Conservation (phyloP, 2,329 filamentous ascomycete species). For the Curvularia eragrostidis region DNA sequence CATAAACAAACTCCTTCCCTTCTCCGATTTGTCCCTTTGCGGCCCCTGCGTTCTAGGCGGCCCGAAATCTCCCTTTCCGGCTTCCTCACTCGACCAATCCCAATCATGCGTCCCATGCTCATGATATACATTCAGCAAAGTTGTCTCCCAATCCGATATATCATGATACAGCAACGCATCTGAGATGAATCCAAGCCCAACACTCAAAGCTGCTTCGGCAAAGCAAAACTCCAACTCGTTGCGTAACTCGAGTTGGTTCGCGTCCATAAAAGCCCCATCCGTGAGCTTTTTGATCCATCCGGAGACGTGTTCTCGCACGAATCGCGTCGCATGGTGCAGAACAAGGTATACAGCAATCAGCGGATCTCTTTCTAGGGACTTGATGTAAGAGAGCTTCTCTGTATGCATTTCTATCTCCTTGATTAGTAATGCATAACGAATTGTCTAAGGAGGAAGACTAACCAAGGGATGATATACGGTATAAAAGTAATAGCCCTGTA, state of each 20-base stretch:
- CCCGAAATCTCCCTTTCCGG: slow-evolving; percentile 28
- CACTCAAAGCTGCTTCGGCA: slow-evolving; percentile 33
- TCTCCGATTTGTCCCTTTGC: slow-evolving; percentile 13
- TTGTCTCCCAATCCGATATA: slow-evolving; percentile 22
- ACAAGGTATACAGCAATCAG: slow-evolving; percentile 39
- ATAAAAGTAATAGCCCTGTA: slow-evolving; percentile 37
- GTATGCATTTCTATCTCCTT: slow-evolving; percentile 18
- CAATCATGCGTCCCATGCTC: slow-evolving; percentile 37
- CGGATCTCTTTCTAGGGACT: slow-evolving; percentile 32
- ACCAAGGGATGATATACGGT: slow-evolving; percentile 30
- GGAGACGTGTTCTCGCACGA: slow-evolving; percentile 42
- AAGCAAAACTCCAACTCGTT: slow-evolving; percentile 42
- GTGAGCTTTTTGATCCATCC: slow-evolving; percentile 42
- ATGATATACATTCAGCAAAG: slow-evolving; percentile 40
- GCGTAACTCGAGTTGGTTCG: slow-evolving; percentile 36
- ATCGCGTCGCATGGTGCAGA: slow-evolving; percentile 35
- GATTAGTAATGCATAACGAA: slow-evolving; percentile 6
- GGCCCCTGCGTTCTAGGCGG: slow-evolving; percentile 42
- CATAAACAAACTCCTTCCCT: slow-evolving; percentile 30
- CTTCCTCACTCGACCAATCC: slow-evolving; percentile 30
- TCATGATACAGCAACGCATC: slow-evolving; percentile 28
- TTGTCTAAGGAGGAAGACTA: neutral
- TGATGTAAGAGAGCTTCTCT: slow-evolving; percentile 30
- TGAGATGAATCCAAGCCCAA: slow-evolving; percentile 36
- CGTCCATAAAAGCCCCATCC: slow-evolving; percentile 41